These are phyloP conservation scores for Xylaria sp. DNA, from an alignment of 2,329 filamentous ascomycete species.

Conservation along the genomic window DNA sequence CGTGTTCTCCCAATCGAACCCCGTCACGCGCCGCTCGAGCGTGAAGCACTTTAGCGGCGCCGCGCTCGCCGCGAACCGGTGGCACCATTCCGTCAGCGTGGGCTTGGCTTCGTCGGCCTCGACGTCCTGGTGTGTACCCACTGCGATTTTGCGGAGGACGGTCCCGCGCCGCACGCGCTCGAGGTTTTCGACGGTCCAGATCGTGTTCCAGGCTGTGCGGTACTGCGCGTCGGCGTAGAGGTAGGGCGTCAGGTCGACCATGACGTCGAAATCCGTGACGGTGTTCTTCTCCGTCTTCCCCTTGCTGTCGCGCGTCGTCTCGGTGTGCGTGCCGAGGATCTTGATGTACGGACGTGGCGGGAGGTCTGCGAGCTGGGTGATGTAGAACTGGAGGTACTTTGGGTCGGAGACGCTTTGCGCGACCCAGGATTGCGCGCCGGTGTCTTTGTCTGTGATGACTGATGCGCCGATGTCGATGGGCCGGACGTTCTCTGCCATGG, in stretches of 20 bases:
- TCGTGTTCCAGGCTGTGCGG: slow-evolving; percentile 37
- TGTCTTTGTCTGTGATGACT: slow-evolving; percentile 29
- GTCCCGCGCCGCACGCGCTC: slow-evolving; percentile 63
- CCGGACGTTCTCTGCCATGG: background rate
- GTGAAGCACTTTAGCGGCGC: slow-evolving; percentile 53
- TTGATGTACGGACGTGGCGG: slow-evolving; percentile 51
- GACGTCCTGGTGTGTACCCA: slow-evolving; percentile 38
- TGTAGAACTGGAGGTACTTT: slow-evolving; percentile 39
- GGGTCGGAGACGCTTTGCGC: slow-evolving; percentile 42
- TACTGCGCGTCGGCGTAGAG: slow-evolving; percentile 44
- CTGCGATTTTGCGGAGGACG: slow-evolving; percentile 39
- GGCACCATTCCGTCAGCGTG: slow-evolving; percentile 58
- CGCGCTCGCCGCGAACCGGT: slow-evolving; percentile 56
- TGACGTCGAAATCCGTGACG: slow-evolving; percentile 55
- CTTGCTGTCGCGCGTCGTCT: slow-evolving; percentile 38
- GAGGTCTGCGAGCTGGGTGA: slow-evolving; percentile 39
- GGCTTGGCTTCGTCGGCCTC: slow-evolving; percentile 40
- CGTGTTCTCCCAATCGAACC: slow-evolving; percentile 55
- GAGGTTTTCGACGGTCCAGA: slow-evolving; percentile 51
- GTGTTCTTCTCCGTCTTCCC: slow-evolving; percentile 42
- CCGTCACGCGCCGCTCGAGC: slow-evolving; percentile 47
- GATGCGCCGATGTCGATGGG: slow-evolving; percentile 18
- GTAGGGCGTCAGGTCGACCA: slow-evolving; percentile 54
- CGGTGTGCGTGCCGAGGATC: slow-evolving; percentile 49
- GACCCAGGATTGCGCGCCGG: slow-evolving; percentile 40